phyloP scores from a whole-genome alignment of 345 rosid species.

The Acer yangbiense region DNA sequence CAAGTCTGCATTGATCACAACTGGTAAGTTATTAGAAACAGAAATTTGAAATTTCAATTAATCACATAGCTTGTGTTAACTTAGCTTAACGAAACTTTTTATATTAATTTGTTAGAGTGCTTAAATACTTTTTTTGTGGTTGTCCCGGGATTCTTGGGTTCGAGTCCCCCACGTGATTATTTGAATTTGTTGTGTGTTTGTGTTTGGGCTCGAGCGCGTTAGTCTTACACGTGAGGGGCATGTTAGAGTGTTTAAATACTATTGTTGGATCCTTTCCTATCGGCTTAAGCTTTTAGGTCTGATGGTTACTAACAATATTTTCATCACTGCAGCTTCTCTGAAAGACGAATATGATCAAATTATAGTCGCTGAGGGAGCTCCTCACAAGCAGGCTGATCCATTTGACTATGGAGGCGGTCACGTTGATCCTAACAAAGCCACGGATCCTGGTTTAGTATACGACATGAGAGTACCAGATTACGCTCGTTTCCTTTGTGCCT shows the following conservation, averaged over 20 bases:
- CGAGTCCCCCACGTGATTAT: too few species aligned
- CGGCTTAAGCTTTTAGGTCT: too few species aligned
- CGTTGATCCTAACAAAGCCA: slow-evolving; percentile 53
- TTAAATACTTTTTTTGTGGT: too few species aligned
- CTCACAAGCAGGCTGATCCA: slow-evolving; percentile 60
- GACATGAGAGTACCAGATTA: slow-evolving; percentile 52
- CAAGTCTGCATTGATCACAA: slow-evolving; percentile 57
- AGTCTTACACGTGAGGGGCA: too few species aligned
- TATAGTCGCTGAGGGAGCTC: slow-evolving; percentile 53
- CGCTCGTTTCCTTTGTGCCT: slow-evolving; percentile 51
- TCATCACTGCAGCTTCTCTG: slow-evolving; percentile 42
- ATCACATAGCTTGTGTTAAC: neutral
- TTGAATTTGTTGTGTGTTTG: too few species aligned
- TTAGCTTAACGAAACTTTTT: neutral
- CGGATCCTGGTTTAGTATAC: slow-evolving; percentile 62
- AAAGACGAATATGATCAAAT: slow-evolving; percentile 48
- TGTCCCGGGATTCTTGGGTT: too few species aligned
- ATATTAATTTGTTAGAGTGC: too few species aligned
- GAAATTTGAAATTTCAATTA: neutral
- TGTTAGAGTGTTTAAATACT: too few species aligned
- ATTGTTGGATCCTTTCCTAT: too few species aligned
- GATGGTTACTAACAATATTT: neutral
- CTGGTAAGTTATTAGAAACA: slow-evolving; percentile 30
- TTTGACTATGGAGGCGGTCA: slow-evolving; percentile 75
- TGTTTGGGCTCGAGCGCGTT: too few species aligned